Percentiles rank a stretch among this genome's conserved stretches.
phyloP scores from a whole-genome alignment of 768 basidiomycete species.

The Suillus paluster region DNA sequence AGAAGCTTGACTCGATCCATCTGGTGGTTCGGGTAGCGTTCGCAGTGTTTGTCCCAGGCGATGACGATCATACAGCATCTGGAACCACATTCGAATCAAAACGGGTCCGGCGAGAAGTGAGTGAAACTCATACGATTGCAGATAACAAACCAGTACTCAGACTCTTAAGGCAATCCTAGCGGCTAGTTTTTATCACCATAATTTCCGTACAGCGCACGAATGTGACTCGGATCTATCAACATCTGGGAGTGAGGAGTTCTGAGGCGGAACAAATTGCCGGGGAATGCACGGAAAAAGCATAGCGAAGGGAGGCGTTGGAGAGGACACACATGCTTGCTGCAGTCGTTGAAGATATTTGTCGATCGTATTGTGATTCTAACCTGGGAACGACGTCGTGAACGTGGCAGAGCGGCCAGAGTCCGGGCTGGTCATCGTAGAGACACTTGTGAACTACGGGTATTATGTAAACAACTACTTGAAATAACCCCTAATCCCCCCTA shows the following conservation, averaged over 20 bases:
- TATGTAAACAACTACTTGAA: no score
- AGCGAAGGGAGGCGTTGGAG: background rate
- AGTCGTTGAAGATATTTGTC: background rate
- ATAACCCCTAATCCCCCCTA: no score
- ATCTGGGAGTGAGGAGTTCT: background rate
- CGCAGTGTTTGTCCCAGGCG: slow-evolving; percentile 3
- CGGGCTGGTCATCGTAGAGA: no score
- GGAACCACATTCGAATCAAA: background rate
- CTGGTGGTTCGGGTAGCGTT: background rate
- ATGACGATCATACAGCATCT: background rate
- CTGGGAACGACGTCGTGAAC: no score
- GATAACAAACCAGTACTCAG: slow-evolving; percentile 11
- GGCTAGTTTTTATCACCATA: background rate
- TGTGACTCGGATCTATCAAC: slow-evolving; percentile 3
- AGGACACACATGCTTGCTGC: background rate
- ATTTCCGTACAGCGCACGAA: background rate
- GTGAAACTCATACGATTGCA: background rate
- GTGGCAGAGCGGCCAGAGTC: no score
- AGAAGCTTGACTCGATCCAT: background rate
- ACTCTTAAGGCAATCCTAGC: slow-evolving; percentile 1
- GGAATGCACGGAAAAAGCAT: background rate
- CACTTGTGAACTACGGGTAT: no score
- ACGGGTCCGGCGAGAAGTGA: background rate
- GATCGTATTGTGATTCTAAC: no score
- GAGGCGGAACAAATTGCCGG: background rate